phyloP scores from a whole-genome alignment of 225 moss, liverwort and hornwort genomes.

The Neckera pumila region DNA sequence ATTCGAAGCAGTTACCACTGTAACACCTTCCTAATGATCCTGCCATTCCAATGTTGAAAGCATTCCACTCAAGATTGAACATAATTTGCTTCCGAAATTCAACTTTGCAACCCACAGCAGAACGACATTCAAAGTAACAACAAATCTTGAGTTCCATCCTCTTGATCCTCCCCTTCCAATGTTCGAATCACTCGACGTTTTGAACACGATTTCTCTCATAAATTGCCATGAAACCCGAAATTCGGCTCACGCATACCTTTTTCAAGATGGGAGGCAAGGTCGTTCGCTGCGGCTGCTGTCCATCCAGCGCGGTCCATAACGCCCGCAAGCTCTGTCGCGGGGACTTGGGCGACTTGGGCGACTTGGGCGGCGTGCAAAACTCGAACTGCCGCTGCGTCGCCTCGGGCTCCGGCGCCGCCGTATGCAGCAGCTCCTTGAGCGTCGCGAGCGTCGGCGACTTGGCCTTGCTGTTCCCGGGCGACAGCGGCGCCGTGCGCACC shows the following conservation, averaged over 20 bases:
- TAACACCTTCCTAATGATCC: too few relatives aligned
- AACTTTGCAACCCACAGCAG: background rate
- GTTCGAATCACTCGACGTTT: too few relatives aligned
- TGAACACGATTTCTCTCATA: background rate
- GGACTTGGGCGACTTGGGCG: background rate
- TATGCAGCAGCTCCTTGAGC: constrained; percentile 27
- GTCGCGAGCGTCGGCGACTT: constrained; percentile 6
- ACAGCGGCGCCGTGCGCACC: background rate
- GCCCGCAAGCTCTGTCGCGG: constrained; percentile 14
- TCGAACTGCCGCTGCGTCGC: background rate
- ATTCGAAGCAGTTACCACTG: background rate
- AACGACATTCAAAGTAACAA: background rate
- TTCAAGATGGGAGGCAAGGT: background rate
- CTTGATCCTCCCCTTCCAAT: too few relatives aligned
- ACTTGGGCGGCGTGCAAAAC: background rate
- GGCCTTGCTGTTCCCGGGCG: background rate
- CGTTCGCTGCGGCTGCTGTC: background rate
- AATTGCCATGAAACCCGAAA: too few relatives aligned
- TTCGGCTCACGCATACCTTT: background rate
- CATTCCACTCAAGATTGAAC: background rate
- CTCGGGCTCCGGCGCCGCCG: background rate
- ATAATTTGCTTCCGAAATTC: background rate
- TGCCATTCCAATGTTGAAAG: background rate
- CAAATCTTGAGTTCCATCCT: background rate
- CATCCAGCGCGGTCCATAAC: constrained; percentile 20